Conservation (phyloP, 2,329 filamentous ascomycete species). For the Corinectria fuckeliana region DNA sequence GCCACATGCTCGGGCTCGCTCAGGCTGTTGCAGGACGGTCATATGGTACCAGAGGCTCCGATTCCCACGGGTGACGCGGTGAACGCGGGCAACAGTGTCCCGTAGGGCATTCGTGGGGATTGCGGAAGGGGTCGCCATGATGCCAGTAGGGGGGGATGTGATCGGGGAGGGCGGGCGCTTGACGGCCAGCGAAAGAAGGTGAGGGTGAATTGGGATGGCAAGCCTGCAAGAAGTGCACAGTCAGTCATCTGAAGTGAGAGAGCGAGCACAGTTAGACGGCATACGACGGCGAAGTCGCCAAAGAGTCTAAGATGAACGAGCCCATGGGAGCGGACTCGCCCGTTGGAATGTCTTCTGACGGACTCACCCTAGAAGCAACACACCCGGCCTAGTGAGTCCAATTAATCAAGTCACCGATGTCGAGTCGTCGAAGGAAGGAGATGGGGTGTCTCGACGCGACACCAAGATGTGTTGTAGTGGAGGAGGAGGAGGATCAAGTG, state of each 20-base stretch:
- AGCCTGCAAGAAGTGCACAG: constrained; percentile 16
- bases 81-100: constrained; percentile 54
- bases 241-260: constrained; percentile 18
- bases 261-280: constrained; percentile 12
- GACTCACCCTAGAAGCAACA: constrained; percentile 32
- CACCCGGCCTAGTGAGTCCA: constrained; percentile 20
- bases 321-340: constrained; percentile 9
- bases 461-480: constrained; percentile 24
- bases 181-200: constrained; percentile 11
- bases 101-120: constrained; percentile 40
- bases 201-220: constrained; percentile 18
- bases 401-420: constrained; percentile 20
- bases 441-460: constrained; percentile 30
- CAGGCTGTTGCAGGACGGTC: constrained; percentile 90
- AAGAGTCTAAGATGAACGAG: constrained; percentile 10
- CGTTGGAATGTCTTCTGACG: constrained; percentile 8
- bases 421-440: constrained; percentile 12
- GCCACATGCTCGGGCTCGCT: constrained; percentile 92
- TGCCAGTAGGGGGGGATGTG: constrained; percentile 21
- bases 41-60: constrained; percentile 81
- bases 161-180: constrained; percentile 5
- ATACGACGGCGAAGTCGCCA: constrained; percentile 16
- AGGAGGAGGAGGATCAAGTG: constrained; percentile 22
- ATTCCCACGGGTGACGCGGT: constrained; percentile 70
- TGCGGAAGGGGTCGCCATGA: constrained; percentile 43